Evolutionary conservation across 2,329 filamentous ascomycete genomes (phyloP).

Genomic region (Diaporthe caulivora): DNA sequence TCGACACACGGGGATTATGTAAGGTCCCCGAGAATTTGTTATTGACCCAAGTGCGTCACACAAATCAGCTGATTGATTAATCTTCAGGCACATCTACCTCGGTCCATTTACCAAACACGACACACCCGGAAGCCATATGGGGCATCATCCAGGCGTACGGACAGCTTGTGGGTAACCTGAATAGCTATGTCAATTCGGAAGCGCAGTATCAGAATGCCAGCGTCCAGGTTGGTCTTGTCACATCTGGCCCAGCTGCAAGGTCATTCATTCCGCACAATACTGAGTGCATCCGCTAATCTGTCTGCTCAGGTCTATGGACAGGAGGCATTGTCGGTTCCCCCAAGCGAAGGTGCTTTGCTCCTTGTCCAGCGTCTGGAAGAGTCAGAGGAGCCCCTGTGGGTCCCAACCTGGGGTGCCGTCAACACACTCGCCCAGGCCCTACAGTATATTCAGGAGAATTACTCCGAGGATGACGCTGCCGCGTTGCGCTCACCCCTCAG

Average conservation of each 20-base stretch:
- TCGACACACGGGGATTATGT: not conserved
- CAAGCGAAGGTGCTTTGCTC: conserved; percentile 55
- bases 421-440: conserved; percentile 62
- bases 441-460: conserved; percentile 47
- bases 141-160: not conserved
- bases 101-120: not conserved
- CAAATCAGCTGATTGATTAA: too few relatives aligned
- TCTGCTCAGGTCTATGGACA: not conserved
- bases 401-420: conserved; percentile 65
- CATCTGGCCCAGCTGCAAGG: not conserved
- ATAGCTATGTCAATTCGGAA: not conserved
- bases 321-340: not conserved
- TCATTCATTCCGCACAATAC: fast-evolving
- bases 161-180: not conserved
- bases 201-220: not conserved
- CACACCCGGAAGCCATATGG: not conserved
- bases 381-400: conserved; percentile 58
- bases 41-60: too few relatives aligned
- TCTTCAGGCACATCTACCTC: not conserved
- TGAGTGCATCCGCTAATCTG: not conserved
- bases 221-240: not conserved
- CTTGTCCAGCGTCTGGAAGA: conserved; percentile 48
- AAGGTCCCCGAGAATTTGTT: too few relatives aligned
- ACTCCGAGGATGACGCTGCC: conserved; percentile 48
- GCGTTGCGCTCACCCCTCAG: conserved; percentile 56